phyloP scores from a whole-genome alignment of 495 filamentous ascomycete genomes.

The Aspergillus ostianus region DNA sequence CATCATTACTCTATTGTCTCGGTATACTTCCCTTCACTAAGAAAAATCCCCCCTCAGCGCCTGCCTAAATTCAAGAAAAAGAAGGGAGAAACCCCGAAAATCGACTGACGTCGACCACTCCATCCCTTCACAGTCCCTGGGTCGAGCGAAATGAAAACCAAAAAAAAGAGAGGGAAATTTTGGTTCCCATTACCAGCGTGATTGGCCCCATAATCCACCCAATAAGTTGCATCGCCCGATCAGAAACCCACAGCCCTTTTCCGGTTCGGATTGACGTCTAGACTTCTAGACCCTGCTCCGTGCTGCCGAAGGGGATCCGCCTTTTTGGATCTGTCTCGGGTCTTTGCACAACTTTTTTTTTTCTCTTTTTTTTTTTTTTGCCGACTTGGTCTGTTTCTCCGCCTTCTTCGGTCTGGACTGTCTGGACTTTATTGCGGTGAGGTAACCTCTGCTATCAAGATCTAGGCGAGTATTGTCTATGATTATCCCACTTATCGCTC shows the following conservation, averaged over 20 bases:
- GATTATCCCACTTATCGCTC: too few relatives aligned
- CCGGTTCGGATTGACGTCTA: constrained; percentile 22
- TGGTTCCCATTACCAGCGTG: background rate
- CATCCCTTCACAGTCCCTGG: background rate
- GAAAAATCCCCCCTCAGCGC: too few relatives aligned
- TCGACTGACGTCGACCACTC: background rate
- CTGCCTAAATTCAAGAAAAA: background rate
- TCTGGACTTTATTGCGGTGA: too few relatives aligned
- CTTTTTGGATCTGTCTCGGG: constrained; percentile 12
- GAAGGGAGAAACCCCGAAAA: background rate
- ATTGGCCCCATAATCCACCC: constrained; percentile 11
- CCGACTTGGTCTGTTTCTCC: background rate
- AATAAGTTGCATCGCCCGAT: constrained; percentile 22
- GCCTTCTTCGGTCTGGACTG: background rate
- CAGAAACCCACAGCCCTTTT: constrained; percentile 23
- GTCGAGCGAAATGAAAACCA: background rate
- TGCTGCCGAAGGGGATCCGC: constrained; percentile 15
- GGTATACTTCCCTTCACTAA: too few relatives aligned
- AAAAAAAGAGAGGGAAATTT: background rate
- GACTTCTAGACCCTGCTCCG: constrained; percentile 18
- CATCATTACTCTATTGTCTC: too few relatives aligned
- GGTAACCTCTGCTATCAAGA: too few relatives aligned
- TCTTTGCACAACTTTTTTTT: background rate
- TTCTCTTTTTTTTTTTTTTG: background rate
- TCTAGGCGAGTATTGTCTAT: too few relatives aligned